Evolutionary conservation across 2,329 filamentous ascomycete species (phyloP), one percentile per base, ranked within the genome.

Genomic region (Fusarium ambrosium): DNA sequence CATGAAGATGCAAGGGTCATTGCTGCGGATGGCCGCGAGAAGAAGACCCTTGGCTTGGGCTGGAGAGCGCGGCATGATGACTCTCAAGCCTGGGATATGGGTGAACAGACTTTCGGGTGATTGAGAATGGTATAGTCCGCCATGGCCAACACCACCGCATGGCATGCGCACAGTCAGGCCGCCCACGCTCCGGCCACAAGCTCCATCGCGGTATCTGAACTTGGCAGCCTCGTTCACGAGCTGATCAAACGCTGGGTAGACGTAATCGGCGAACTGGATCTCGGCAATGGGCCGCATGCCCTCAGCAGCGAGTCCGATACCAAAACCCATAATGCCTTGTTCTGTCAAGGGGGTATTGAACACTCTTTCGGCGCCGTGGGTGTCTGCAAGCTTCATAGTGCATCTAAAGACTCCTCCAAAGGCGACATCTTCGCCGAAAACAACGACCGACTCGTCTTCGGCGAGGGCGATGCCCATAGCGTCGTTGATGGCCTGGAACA

Each of bases 331-430:
- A 75, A 99, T 96, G 2, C 96, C 97, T 84, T 98, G 97, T 82
- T 99, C 97, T 37, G 93, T 94, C 76, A 99, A 85, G 0, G 97
- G 97, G 20, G 95, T 98, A 84, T 99, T 98, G 88, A 99, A 99
- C 37, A 99, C 95, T 67, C 97, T 89, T 68, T 97, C 93, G 3
- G 91, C 89, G 10, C 97, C 97, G 82, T 97, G 97, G 66, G 94
- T 94, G 72, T 95, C 93, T 36, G 95, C 92, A 18, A 99, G 88
- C 78, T 95, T 94, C 91, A 97, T 96, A 36, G 94, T 96, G 84
- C 95, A 98, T 66, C 97, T 90, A 81, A 99, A 99, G 18, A 99
- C 97, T 64, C 97, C 97, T 48, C 97, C 97, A 74, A 99, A 99
- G 16, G 97, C 94, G 9, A 99, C 95, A 81, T 99, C 97, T 84